Conservation (phyloP, 2,329 filamentous ascomycete genomes). For the Penicillium sp. region DNA sequence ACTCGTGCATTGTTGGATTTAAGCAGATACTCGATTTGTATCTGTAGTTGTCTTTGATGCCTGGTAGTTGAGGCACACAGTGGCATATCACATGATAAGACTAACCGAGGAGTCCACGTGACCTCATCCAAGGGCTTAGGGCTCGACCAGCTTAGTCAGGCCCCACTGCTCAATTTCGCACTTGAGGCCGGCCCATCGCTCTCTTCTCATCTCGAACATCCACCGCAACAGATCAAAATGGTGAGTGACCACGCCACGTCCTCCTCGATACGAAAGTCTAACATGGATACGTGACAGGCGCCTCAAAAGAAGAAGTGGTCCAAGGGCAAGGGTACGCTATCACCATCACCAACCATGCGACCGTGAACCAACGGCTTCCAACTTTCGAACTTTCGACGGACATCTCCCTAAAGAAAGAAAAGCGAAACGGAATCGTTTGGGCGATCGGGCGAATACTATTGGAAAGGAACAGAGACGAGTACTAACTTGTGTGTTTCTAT, state of each 20-base stretch:
- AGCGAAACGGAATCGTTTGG: slow-evolving; percentile 14
- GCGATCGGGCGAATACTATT: slow-evolving; percentile 9
- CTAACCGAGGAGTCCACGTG: background rate
- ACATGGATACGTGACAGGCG: slow-evolving; percentile 33
- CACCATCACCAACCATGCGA: slow-evolving; percentile 21
- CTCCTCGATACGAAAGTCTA: slow-evolving; percentile 8
- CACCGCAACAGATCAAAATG: slow-evolving; percentile 26
- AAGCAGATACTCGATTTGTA: background rate
- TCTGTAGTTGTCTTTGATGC: background rate
- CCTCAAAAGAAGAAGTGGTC: slow-evolving; percentile 55
- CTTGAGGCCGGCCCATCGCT: slow-evolving; percentile 14
- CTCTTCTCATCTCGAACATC: slow-evolving; percentile 24
- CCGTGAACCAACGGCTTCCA: slow-evolving; percentile 20
- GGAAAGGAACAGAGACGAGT: slow-evolving; percentile 2
- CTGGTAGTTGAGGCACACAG: background rate
- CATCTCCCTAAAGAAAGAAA: slow-evolving; percentile 5
- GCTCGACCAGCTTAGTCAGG: slow-evolving; percentile 21
- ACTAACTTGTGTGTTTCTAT: slow-evolving; percentile 24
- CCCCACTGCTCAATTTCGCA: slow-evolving; percentile 26
- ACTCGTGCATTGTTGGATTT: background rate
- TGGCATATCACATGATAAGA: background rate
- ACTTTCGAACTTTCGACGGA: slow-evolving; percentile 18
- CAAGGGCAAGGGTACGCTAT: slow-evolving; percentile 51
- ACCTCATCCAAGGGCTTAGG: slow-evolving; percentile 24
- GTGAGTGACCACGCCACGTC: slow-evolving; percentile 16